Evolutionary conservation across 805 yeast genomes (phyloP).

Genomic region (Teunomyces atbi): DNA sequence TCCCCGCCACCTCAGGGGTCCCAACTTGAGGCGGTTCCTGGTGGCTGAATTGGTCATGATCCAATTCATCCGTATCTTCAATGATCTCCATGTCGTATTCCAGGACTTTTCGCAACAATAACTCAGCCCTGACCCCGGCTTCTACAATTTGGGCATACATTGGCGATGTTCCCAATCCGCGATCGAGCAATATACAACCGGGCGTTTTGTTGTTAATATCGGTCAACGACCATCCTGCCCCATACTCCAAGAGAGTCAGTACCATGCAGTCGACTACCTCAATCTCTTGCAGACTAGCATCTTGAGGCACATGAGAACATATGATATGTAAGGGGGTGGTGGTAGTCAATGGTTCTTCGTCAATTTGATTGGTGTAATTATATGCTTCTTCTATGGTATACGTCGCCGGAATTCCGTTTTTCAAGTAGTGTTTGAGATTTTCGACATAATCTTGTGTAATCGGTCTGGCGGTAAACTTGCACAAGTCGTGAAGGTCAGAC

Average conservation of each 20-base stretch:
- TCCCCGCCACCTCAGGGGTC: not conserved
- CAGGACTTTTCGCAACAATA: constrained; percentile 68
- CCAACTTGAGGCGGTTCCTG: not conserved
- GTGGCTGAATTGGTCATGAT: constrained; percentile 22
- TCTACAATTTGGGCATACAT: constrained; percentile 58
- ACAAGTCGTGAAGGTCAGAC: constrained; percentile 74
- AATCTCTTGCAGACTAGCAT: constrained; percentile 42
- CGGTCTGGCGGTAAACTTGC: constrained; percentile 50
- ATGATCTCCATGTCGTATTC: constrained; percentile 64
- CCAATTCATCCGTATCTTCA: constrained; percentile 31
- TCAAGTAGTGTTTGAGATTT: constrained; percentile 46
- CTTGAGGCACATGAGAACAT: constrained; percentile 52
- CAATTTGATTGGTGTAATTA: constrained; percentile 48
- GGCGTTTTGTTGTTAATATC: constrained; percentile 76
- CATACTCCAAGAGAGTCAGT: constrained; percentile 68
- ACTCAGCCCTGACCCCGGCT: constrained; percentile 90
- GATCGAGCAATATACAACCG: constrained; percentile 70
- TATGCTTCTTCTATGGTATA: constrained; percentile 77
- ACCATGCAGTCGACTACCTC: constrained; percentile 53
- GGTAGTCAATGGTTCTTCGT: constrained; percentile 34
- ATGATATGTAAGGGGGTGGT: constrained; percentile 81
- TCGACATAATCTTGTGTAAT: constrained; percentile 45
- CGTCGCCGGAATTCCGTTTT: constrained; percentile 76
- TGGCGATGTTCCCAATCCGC: constrained; percentile 39
- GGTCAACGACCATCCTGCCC: constrained; percentile 88